Evolutionary conservation across 1,139 yeast genomes (phyloP).

Genomic region (Sugiyamaella grinbergsii): DNA sequence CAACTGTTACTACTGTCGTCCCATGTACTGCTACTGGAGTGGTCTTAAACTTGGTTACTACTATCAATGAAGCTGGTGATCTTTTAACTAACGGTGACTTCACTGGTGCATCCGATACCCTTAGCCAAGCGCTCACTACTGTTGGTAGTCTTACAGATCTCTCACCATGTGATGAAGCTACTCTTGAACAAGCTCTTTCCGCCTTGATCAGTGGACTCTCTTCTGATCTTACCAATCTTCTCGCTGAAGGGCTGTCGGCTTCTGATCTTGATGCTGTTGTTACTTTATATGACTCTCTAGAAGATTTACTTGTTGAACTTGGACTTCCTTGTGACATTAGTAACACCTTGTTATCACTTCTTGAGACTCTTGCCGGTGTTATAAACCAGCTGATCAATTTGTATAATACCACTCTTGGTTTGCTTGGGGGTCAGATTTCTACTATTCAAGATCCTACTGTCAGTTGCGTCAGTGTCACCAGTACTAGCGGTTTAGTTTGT

Average conservation of each 20-base stretch:
- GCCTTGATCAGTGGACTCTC: constrained; percentile 8
- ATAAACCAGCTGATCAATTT: constrained; percentile 2
- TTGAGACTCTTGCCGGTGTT: constrained; percentile 2
- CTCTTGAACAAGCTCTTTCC: constrained; percentile 12
- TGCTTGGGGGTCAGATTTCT: constrained; percentile 8
- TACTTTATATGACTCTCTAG: constrained; percentile 10
- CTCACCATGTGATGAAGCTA: constrained; percentile 15
- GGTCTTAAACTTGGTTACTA: constrained; percentile 1
- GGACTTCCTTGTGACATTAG: background rate
- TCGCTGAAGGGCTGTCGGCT: constrained; percentile 6
- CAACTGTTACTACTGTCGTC: constrained; percentile 9
- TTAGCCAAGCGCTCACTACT: constrained; percentile 3
- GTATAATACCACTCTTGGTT: constrained; percentile 10
- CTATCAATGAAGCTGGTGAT: constrained; percentile 7
- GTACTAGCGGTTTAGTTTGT: constrained; percentile 3
- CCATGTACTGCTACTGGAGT: constrained; percentile 12
- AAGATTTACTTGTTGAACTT: constrained; percentile 1
- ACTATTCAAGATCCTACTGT: constrained; percentile 11
- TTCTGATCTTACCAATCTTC: constrained; percentile 5
- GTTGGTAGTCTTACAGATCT: constrained; percentile 13
- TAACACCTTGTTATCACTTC: constrained; percentile 2
- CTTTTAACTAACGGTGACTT: constrained; percentile 5
- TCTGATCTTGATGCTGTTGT: constrained; percentile 14
- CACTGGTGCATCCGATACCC: background rate
- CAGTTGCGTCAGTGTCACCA: background rate